Conservation (phyloP, 2,329 filamentous ascomycete species). For the Zymoseptoria ardabiliae region DNA sequence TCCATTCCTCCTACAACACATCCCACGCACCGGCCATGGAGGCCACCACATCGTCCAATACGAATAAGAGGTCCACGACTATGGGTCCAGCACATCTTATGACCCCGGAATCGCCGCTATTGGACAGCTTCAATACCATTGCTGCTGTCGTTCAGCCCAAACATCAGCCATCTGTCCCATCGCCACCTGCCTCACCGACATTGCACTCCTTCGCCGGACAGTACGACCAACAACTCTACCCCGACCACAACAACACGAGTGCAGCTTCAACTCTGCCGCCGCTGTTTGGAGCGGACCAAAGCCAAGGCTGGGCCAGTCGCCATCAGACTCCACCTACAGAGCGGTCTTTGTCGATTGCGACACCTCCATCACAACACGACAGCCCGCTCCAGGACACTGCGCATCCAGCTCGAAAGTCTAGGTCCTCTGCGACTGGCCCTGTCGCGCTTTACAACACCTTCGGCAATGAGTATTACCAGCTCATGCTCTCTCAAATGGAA, state of each 20-base stretch:
- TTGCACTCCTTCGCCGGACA: slow-evolving; percentile 9
- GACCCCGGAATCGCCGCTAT: slow-evolving; percentile 17
- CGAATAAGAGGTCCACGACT: slow-evolving; percentile 7
- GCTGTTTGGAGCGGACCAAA: slow-evolving; percentile 2
- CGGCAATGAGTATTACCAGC: slow-evolving; percentile 13
- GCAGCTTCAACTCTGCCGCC: not conserved
- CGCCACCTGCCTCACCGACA: slow-evolving; percentile 18
- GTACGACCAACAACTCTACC: slow-evolving; percentile 16
- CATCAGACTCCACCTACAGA: slow-evolving; percentile 6
- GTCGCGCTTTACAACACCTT: slow-evolving; percentile 9
- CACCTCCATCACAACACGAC: slow-evolving; percentile 2
- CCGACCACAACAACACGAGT: slow-evolving; percentile 7
- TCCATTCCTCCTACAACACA: not conserved
- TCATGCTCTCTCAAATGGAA: slow-evolving; percentile 11
- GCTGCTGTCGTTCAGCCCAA: not conserved
- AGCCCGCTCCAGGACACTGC: slow-evolving; percentile 1
- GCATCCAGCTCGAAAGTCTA: not conserved
- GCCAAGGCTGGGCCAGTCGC: not conserved
- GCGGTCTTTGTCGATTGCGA: not conserved
- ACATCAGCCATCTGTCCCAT: slow-evolving; percentile 9
- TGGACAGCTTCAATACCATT: slow-evolving; percentile 13
- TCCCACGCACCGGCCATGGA: slow-evolving; percentile 10
- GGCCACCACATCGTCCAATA: slow-evolving; percentile 6
- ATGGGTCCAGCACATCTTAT: slow-evolving; percentile 11
- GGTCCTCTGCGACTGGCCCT: not conserved